Evolutionary conservation across 768 basidiomycete species (phyloP).

Genomic region (Leccinum subtestaceum): DNA sequence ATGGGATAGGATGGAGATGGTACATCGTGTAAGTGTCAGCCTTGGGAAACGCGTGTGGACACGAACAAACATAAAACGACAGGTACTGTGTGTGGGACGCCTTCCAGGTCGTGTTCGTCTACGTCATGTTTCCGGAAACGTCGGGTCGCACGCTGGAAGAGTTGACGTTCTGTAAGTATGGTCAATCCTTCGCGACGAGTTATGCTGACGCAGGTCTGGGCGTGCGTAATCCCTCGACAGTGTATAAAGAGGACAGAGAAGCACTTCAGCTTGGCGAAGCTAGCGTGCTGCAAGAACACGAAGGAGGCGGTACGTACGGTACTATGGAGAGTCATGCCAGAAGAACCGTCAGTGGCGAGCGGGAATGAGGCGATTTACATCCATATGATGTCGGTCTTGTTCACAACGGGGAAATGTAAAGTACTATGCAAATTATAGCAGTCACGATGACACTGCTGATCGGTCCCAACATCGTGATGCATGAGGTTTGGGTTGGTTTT

Average conservation of each 20-base stretch:
- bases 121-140: not conserved
- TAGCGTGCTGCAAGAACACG: not conserved
- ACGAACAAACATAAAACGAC: no score
- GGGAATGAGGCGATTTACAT: not conserved
- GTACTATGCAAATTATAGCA: no score
- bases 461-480: no score
- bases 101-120: not conserved
- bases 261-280: not conserved
- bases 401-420: no score
- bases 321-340: not conserved
- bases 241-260: not conserved
- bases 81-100: no score
- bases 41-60: no score
- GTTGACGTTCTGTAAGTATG: not conserved
- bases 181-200: not conserved
- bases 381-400: no score
- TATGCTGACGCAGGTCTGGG: not conserved
- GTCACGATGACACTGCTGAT: no score
- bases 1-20: no score
- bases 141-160: not conserved
- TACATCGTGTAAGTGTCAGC: no score
- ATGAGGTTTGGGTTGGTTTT: no score
- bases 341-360: not conserved
- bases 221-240: not conserved
- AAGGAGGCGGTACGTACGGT: not conserved